Evolutionary conservation across 2,329 filamentous ascomycete species (phyloP), one percentile per base, ranked within the genome.

Genomic region (Alternaria novae-zelandiae): DNA sequence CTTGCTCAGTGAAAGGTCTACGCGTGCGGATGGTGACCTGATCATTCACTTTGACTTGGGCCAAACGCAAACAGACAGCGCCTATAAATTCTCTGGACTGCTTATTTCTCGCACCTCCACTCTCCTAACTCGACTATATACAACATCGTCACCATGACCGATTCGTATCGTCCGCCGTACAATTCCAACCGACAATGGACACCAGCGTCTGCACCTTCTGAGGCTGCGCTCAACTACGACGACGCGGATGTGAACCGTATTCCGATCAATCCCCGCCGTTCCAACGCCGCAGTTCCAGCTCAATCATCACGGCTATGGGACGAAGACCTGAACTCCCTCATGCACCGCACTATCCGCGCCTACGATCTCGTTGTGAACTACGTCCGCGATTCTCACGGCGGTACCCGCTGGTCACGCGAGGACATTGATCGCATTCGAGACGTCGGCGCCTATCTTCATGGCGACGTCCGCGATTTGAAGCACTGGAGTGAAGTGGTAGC

Each of bases 281-380:
- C 11, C 49, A 7, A 30, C 9, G 9, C 20, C 20, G 1, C 28
- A 11, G 11, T 5, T 7, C 8, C 28, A 21, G 5, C 12, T 25
- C 61, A 32, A 23, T 20, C 63, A 9, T 65, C 61, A 1, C 60
- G 62, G 9, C 51, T 65, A 32, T 69, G 68, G 62, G 41, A 60
- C 20, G 28, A 54, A 6, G 44, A 53, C 1, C 55, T 68, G 10
- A 63, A 69, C n/a, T 17, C 44, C 6, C 63, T 73, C 13, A 64
- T 69, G 4, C 23, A 54, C 17, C 69, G 68, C 43, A 73, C 70
- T 3, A 7, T 63, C 6, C 65, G 65, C 43, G 70, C 68, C 46
- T 71, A 69, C 54, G 63, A 69, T n/a, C 61, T 75, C 10, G 60
- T 74, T 15, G 43, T 68, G 36, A 55, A 63, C 43, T 73, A 73